phyloP scores from a whole-genome alignment of 306 rosid species.

The Trichosanthes cucumerina region DNA sequence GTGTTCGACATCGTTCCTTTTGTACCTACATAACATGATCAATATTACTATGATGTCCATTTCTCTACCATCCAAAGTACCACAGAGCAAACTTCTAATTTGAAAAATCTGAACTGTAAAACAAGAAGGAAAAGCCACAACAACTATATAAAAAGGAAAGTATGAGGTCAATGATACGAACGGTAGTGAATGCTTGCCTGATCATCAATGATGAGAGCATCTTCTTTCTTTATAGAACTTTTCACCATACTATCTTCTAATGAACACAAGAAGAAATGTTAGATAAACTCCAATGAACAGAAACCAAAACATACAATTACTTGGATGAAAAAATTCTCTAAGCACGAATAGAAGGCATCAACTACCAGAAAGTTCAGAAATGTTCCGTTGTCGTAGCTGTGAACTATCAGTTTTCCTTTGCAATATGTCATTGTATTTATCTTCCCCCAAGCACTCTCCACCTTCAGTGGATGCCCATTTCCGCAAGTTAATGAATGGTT shows the following conservation, averaged over 20 bases:
- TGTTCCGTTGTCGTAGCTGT: conserved; percentile 33
- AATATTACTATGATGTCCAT: conserved; percentile 6
- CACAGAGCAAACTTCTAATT: conserved; percentile 10
- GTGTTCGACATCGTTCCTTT: conserved; percentile 53
- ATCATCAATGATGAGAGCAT: conserved; percentile 8
- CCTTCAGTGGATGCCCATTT: conserved; percentile 58
- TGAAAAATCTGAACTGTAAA: neutral
- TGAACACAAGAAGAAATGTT: neutral
- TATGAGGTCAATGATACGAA: neutral
- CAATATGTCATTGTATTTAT: conserved; percentile 10
- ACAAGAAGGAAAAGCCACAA: neutral
- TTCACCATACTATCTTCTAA: neutral
- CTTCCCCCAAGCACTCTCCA: conserved; percentile 21
- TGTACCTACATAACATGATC: conserved; percentile 30
- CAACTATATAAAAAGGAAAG: neutral
- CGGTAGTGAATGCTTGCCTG: conserved; percentile 1
- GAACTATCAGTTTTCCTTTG: conserved; percentile 6
- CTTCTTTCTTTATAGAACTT: conserved; percentile 3
- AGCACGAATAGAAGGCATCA: neutral
- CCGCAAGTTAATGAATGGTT: conserved; percentile 36
- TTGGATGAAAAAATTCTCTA: neutral
- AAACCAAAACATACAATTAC: neutral
- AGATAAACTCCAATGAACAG: neutral
- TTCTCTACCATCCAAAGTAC: neutral
- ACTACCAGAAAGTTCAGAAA: conserved; percentile 27